These are phyloP conservation scores for Euphorbia corollata DNA, from an alignment of 441 rosid species.

Conservation along the genomic window DNA sequence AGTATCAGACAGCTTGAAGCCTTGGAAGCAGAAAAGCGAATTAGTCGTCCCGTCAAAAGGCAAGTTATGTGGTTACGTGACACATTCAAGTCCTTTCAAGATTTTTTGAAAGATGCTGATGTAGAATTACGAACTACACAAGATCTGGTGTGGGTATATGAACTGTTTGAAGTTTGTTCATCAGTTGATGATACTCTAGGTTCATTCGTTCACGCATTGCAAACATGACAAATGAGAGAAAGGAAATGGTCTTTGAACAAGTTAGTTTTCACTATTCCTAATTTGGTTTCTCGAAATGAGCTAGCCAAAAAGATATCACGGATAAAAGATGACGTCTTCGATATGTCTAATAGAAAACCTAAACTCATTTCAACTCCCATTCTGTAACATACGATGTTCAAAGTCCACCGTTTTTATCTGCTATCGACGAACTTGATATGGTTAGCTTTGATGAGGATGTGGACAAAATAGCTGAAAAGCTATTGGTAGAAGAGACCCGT, in stretches of 20 bases:
- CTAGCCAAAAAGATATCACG: neutral
- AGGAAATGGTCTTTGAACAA: no score
- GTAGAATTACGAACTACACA: neutral
- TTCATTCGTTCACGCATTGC: no score
- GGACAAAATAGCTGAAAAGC: neutral
- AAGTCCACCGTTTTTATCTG: neutral
- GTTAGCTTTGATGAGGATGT: slow-evolving; percentile 8
- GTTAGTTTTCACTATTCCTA: no score
- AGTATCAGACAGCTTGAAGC: neutral
- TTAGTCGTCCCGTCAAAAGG: neutral
- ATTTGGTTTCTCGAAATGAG: no score
- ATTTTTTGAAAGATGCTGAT: neutral
- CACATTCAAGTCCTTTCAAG: neutral
- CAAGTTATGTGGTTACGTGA: slow-evolving; percentile 2
- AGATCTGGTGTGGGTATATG: slow-evolving; percentile 3
- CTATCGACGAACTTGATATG: neutral
- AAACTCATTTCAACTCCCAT: neutral
- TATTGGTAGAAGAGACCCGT: slow-evolving; percentile 12
- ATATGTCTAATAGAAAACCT: neutral
- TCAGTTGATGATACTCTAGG: neutral
- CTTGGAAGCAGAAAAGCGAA: slow-evolving; percentile 1
- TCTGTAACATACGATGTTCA: no score
- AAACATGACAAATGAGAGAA: no score
- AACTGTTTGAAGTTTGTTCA: neutral
- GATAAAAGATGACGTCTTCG: neutral